phyloP scores from a whole-genome alignment of 2,329 filamentous ascomycete genomes.

The Fusarium domesticum region DNA sequence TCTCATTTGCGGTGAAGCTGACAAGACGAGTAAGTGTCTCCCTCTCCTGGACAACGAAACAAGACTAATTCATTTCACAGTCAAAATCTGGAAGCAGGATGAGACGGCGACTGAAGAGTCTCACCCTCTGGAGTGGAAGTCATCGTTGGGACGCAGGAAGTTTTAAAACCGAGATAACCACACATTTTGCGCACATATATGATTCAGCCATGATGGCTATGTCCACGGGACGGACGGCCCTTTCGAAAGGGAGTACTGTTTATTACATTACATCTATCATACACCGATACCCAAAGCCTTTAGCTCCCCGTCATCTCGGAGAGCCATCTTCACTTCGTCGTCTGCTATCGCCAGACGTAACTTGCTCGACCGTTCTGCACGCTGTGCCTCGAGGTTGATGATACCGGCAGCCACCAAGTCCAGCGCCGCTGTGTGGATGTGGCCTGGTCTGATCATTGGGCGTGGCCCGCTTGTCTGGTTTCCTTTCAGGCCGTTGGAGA shows the following conservation, averaged over 20 bases:
- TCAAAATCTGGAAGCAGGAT: constrained; percentile 97
- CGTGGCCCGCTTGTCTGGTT: constrained; percentile 29
- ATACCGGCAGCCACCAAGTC: constrained; percentile 86
- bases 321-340: constrained; percentile 84
- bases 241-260: constrained; percentile 5
- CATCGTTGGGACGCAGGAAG: constrained; percentile 72
- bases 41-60: constrained; percentile 1
- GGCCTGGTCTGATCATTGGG: constrained; percentile 33
- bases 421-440: constrained; percentile 68
- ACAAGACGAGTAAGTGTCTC: constrained; percentile 73
- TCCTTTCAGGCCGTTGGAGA: constrained; percentile 31
- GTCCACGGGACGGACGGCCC: background rate
- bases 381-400: constrained; percentile 75
- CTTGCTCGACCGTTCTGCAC: constrained; percentile 82
- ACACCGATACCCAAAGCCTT: constrained; percentile 68
- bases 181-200: constrained; percentile 4
- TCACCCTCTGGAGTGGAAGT: constrained; percentile 91
- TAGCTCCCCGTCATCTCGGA: constrained; percentile 84
- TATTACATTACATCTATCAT: constrained; percentile 30
- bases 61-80: constrained; percentile 36
- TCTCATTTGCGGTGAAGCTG: constrained; percentile 89
- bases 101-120: constrained; percentile 86
- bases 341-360: constrained; percentile 82
- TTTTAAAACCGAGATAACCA: constrained; percentile 46
- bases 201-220: background rate